A percentile compares a stretch with the other conserved stretches of the same genome.
Evolutionary conservation across 108 stramenopile species (phyloP).

Genomic region (Aurantiochytrium sp.): DNA sequence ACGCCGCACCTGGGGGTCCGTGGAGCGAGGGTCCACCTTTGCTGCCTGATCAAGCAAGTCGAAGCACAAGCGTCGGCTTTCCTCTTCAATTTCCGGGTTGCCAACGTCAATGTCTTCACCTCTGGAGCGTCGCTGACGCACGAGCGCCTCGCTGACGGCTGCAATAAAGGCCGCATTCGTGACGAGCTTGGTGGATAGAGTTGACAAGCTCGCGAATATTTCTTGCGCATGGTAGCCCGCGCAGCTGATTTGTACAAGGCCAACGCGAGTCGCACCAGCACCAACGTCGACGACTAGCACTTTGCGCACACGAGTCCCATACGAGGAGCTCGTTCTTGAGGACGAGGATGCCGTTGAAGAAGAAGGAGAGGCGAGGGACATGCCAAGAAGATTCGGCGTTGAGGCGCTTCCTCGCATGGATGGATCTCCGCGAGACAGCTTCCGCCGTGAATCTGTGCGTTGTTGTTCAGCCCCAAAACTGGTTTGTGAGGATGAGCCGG

Average conservation of each 20-base stretch:
- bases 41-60: neutral
- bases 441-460: neutral
- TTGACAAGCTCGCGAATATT: neutral
- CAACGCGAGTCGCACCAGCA: neutral
- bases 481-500: neutral
- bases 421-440: neutral
- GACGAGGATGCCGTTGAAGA: neutral
- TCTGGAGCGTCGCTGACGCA: neutral
- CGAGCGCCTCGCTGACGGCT: neutral
- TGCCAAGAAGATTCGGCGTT: neutral
- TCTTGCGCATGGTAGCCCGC: neutral
- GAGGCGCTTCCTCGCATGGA: neutral
- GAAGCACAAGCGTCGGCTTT: neutral
- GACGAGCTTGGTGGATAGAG: neutral
- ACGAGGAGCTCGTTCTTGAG: neutral
- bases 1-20: neutral
- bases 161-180: neutral
- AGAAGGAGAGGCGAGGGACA: neutral
- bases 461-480: neutral
- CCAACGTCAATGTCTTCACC: neutral
- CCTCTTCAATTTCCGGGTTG: neutral
- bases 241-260: neutral
- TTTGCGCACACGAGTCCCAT: neutral
- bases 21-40: neutral
- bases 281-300: conserved; percentile 9